phyloP scores from a whole-genome alignment of 75 land plant genomes.

The Pinus tabuliformis region DNA sequence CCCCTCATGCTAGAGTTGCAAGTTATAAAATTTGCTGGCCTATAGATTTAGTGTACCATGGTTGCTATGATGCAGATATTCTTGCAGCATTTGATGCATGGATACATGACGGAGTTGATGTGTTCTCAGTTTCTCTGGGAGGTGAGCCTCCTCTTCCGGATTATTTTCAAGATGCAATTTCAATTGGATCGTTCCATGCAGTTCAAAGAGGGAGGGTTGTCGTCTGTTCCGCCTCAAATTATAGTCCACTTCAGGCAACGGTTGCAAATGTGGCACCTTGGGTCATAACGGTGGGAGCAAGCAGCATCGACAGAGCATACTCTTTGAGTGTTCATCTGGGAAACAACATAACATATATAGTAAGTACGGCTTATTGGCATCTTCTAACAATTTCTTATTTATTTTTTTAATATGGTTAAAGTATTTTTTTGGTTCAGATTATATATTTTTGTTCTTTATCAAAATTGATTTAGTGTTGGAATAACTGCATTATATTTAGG shows the following conservation, averaged over 20 bases:
- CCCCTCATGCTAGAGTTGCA: slow-evolving; percentile 81
- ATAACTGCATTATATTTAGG: no score
- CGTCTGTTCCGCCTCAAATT: slow-evolving; percentile 86
- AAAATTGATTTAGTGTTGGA: no score
- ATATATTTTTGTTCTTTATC: no score
- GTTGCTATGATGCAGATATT: slow-evolving; percentile 94
- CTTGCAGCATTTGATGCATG: slow-evolving; percentile 90
- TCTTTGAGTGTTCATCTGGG: slow-evolving; percentile 75
- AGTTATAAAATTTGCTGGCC: slow-evolving; percentile 96
- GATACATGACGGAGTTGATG: slow-evolving; percentile 87
- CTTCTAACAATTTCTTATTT: no score
- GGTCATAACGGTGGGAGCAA: slow-evolving; percentile 89
- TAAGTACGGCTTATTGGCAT: no score
- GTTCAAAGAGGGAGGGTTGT: slow-evolving; percentile 74
- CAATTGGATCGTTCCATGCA: slow-evolving; percentile 88
- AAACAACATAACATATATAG: slow-evolving; percentile 30
- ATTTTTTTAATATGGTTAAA: no score
- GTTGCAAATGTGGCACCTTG: slow-evolving; percentile 94
- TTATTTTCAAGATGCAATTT: slow-evolving; percentile 82
- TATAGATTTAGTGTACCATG: not conserved
- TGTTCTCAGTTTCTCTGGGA: slow-evolving; percentile 87
- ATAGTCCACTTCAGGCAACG: slow-evolving; percentile 69
- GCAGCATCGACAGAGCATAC: slow-evolving; percentile 84
- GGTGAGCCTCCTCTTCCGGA: slow-evolving; percentile 44
- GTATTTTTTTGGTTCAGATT: no score